Base-by-base conservation (phyloP, 441 rosid genomes). In the Euphorbia schlechtendalii region DNA sequence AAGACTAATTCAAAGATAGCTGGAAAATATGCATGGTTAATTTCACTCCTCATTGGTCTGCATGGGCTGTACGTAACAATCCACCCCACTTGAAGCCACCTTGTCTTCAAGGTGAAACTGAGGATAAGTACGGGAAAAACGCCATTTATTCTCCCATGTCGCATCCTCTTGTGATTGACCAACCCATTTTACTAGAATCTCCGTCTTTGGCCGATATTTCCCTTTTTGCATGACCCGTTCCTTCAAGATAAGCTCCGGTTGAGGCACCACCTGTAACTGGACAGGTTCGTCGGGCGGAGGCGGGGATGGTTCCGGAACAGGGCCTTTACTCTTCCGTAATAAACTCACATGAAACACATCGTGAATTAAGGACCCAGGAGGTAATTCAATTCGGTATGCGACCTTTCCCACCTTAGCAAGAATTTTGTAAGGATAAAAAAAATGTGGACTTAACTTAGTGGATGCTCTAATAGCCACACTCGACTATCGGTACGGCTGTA, bases 31-130 rank as follows among this genome's bases (percentile, higher is more conserved):
- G n/a, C n/a, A n/a, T n/a, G n/a, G n/a, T n/a, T n/a, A n/a, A n/a
- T n/a, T n/a, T n/a, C n/a, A n/a, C n/a, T n/a, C n/a, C n/a, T n/a
- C n/a, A n/a, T n/a, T n/a, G n/a, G n/a, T n/a, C n/a, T n/a, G n/a
- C n/a, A n/a, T n/a, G n/a, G n/a, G n/a, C n/a, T n/a, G n/a, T n/a
- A n/a, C n/a, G n/a, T n/a, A n/a, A n/a, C n/a, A n/a, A n/a, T 32
- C 21, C 34, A n/a, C 59, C 28, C 49, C 60, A 12, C 22, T 13
- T 13, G 4, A 51, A 32, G 32, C 21, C 21, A 20, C 59, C 68
- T 53, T 64, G 68, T 52, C 68, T 34, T 5, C 68, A 64, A 64
- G 68, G 59, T 13, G 14, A 27, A 34, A 53, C 14, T 38, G 28
- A 10, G 12, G 68, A 64, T 18, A 64, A 8, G 13, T 2, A 13